phyloP scores from a whole-genome alignment of 1,284 basidiomycete genomes.

The Tetrapyrgos nigripes region DNA sequence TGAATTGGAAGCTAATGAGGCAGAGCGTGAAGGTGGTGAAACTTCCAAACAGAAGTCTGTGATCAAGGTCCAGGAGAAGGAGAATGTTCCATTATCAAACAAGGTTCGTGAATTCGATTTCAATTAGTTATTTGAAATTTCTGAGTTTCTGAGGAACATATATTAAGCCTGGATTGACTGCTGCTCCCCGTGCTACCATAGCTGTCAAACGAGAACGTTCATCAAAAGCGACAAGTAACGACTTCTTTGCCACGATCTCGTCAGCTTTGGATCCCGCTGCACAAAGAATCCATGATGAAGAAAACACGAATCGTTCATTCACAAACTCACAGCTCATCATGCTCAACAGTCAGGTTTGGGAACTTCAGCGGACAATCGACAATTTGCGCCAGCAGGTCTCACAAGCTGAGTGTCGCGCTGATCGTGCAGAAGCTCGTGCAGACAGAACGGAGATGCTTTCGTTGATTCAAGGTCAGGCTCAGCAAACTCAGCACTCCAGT shows the following conservation, averaged over 20 bases:
- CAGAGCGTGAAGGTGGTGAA: not conserved
- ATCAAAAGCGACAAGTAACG: not conserved
- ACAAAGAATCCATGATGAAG: constrained; percentile 9
- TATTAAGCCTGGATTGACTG: not conserved
- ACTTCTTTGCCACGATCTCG: constrained; percentile 18
- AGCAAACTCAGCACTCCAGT: too few species aligned
- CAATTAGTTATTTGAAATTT: not conserved
- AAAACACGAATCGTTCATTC: constrained; percentile 16
- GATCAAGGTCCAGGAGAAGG: not conserved
- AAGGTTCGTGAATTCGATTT: not conserved
- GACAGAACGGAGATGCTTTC: constrained; percentile 12
- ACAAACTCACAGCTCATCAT: constrained; percentile 19
- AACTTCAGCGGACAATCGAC: constrained; percentile 17
- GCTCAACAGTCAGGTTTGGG: constrained; percentile 21
- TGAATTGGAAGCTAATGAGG: constrained; percentile 3
- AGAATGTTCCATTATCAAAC: not conserved
- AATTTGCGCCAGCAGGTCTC: constrained; percentile 18
- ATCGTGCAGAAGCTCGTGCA: constrained; percentile 14
- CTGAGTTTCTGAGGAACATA: not conserved
- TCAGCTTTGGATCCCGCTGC: constrained; percentile 15
- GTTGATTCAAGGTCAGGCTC: not conserved
- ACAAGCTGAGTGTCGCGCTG: constrained; percentile 5
- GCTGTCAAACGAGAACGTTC: not conserved
- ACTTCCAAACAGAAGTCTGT: not conserved
- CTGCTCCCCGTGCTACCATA: not conserved